Percentiles rank a stretch among this genome's conserved stretches.
Conservation (phyloP, 2,329 filamentous ascomycete genomes). For the Rhytidhysteron rufulum region DNA sequence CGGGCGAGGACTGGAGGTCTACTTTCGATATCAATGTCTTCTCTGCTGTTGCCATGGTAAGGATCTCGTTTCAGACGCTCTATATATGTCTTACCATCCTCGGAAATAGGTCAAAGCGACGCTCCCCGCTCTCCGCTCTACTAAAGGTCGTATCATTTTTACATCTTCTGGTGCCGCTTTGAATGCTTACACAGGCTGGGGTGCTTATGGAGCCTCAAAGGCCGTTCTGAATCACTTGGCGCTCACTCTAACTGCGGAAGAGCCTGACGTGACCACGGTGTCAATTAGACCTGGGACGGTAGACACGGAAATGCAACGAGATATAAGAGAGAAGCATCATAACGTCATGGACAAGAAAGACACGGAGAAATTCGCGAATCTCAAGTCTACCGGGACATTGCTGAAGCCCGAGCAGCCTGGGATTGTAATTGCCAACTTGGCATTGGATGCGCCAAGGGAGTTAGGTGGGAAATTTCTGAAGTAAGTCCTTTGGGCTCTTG, state of each 20-base stretch:
- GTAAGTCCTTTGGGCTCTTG: slow-evolving; percentile 1
- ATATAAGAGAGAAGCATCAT: slow-evolving; percentile 70
- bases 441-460: slow-evolving; percentile 59
- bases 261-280: slow-evolving; percentile 69
- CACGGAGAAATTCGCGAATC: slow-evolving; percentile 61
- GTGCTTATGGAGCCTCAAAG: slow-evolving; percentile 77
- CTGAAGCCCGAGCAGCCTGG: slow-evolving; percentile 82
- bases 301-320: slow-evolving; percentile 86
- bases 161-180: slow-evolving; percentile 74
- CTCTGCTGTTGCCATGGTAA: slow-evolving; percentile 72
- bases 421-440: slow-evolving; percentile 77
- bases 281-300: slow-evolving; percentile 75
- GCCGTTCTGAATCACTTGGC: slow-evolving; percentile 79
- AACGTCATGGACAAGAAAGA: slow-evolving; percentile 57
- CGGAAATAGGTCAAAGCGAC: slow-evolving; percentile 61
- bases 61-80: slow-evolving; percentile 30
- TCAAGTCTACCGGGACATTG: slow-evolving; percentile 67
- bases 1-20: slow-evolving; percentile 69
- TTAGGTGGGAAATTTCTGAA: slow-evolving; percentile 74
- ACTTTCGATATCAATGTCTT: slow-evolving; percentile 85
- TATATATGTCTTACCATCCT: slow-evolving; percentile 14
- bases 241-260: slow-evolving; percentile 69
- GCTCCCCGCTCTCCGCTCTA: slow-evolving; percentile 64
- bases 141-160: slow-evolving; percentile 69
- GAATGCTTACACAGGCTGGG: slow-evolving; percentile 68